phyloP scores from a whole-genome alignment of 768 basidiomycete species.

The Mycena pura region DNA sequence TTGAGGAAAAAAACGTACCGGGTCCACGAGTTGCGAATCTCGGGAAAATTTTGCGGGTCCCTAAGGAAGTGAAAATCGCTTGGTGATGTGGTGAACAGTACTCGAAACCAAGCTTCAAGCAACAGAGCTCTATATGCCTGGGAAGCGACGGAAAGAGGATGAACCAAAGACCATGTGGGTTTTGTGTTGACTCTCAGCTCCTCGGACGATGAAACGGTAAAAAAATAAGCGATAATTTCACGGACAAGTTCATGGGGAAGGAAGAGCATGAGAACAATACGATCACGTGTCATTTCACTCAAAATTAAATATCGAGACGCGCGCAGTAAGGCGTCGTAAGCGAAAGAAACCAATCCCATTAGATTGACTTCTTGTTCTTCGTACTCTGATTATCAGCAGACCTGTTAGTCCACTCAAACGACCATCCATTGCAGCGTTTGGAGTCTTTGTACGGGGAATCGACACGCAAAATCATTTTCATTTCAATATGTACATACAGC shows the following conservation, averaged over 20 bases:
- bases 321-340: too few relatives aligned
- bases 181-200: constrained; percentile 29
- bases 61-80: constrained; percentile 31
- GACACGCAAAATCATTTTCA: too few relatives aligned
- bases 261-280: too few relatives aligned
- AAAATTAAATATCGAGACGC: too few relatives aligned
- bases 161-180: constrained; percentile 35
- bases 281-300: too few relatives aligned
- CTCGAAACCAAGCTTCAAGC: constrained; percentile 42
- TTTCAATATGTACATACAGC: too few relatives aligned
- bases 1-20: constrained; percentile 21
- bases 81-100: constrained; percentile 33
- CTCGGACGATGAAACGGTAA: constrained; percentile 24
- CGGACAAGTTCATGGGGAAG: constrained; percentile 43
- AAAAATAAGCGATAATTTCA: constrained; percentile 37
- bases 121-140: constrained; percentile 36
- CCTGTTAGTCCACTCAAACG: too few relatives aligned
- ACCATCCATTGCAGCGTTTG: too few relatives aligned
- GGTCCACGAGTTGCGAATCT: constrained; percentile 32
- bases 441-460: too few relatives aligned
- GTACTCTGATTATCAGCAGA: too few relatives aligned
- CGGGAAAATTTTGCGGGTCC: constrained; percentile 34
- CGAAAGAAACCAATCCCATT: too few relatives aligned
- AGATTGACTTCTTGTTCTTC: too few relatives aligned
- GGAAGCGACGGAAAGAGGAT: constrained; percentile 38